Base-by-base conservation (phyloP, 768 basidiomycete genomes). In the Trametes coccinea region DNA sequence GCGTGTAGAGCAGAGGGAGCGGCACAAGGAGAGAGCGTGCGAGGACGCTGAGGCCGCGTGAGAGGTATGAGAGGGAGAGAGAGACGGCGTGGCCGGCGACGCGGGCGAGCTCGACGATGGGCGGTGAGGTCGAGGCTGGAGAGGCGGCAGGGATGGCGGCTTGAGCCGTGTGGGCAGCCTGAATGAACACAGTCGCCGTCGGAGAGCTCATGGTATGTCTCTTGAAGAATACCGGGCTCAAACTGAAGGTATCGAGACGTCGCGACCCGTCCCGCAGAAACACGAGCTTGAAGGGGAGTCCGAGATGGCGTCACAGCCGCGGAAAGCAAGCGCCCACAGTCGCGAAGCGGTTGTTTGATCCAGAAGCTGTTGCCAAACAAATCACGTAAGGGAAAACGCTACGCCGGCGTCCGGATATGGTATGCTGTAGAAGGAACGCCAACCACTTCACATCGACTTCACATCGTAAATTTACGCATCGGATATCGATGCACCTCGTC, bases 311-410 rank as follows among this genome's bases (percentile, higher is more conserved):
- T 9, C 41, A 14, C 8, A n/a, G 14, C 10, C n/a, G 14, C 41
- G 4, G 41, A 5, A n/a, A 43, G 5, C 13, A 30, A 40, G 52
- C 40, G 7, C 45, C 11, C 41, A 16, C 41, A 43, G 30, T 22
- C 30, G 49, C 46, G 27, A 61, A 55, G 37, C 53, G 51, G 54
- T 63, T 69, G 66, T 69, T 69, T 67, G 68, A 60, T 65, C 61
- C 66, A 43, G 53, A 69, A 48, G 68, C 65, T 56, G 6, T 67
- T 67, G 68, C 54, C 55, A 66, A 69, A 69, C 63, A 59, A 63
- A 63, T 45, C 30, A 59, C 52, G 48, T 61, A 65, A 64, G 39
- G 40, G 34, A 61, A 49, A 45, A 59, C 47, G 39, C 53, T 53
- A 34, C 57, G 51, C 49, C 63, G 54, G 43, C 50, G 16, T 57